Conservation (phyloP, 2,329 filamentous ascomycete genomes). For the Calonectria hongkongensis region DNA sequence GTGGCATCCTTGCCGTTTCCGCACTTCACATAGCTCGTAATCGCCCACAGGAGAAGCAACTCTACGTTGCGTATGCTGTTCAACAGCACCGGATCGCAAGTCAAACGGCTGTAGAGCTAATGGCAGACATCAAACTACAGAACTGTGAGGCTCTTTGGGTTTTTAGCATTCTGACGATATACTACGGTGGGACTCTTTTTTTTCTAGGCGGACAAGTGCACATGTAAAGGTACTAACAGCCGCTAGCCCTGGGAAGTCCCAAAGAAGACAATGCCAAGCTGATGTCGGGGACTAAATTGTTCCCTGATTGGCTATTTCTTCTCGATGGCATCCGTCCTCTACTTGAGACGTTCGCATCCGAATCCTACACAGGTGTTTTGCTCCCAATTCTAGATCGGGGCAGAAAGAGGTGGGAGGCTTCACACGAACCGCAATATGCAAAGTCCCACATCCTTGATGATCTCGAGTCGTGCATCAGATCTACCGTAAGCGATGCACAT, state of each 20-base stretch:
- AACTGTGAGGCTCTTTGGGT: conserved; percentile 3
- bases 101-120: background rate
- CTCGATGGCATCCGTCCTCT: background rate
- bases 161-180: conserved; percentile 11
- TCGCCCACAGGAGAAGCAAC: conserved; percentile 1
- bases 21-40: background rate
- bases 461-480: background rate
- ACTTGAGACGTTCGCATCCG: background rate
- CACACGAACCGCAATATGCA: background rate
- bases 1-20: conserved; percentile 8
- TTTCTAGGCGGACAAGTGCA: background rate
- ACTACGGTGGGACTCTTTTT: background rate
- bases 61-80: background rate
- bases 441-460: background rate
- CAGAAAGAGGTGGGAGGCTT: background rate
- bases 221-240: background rate
- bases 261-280: background rate
- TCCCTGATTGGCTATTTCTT: conserved; percentile 13
- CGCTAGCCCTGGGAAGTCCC: background rate
- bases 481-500: background rate
- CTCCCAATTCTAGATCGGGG: conserved; percentile 1
- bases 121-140: background rate
- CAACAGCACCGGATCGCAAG: conserved; percentile 1
- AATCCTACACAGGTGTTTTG: background rate
- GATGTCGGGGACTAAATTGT: background rate